phyloP scores from a whole-genome alignment of 495 filamentous ascomycete genomes.

The Sphaerosporella brunnea region DNA sequence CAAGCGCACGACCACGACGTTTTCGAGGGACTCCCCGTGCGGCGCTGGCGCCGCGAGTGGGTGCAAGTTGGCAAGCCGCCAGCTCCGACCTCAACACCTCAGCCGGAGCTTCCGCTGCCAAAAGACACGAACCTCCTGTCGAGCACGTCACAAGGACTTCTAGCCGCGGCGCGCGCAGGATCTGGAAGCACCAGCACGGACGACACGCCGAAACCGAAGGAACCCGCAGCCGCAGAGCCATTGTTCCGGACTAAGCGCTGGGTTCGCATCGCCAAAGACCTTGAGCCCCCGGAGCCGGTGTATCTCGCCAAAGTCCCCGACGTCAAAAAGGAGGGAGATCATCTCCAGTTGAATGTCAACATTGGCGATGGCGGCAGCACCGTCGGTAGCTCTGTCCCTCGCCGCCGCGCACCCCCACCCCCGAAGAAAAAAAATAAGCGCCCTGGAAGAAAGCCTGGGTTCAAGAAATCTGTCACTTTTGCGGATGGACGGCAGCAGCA shows the following conservation, averaged over 20 bases:
- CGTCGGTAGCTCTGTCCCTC: slow-evolving; percentile 35
- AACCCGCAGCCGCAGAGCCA: slow-evolving; percentile 28
- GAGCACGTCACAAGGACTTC: slow-evolving; percentile 61
- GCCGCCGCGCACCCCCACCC: slow-evolving; percentile 51
- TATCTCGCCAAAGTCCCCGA: slow-evolving; percentile 67
- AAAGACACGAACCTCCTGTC: slow-evolving; percentile 69
- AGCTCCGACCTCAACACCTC: slow-evolving; percentile 36
- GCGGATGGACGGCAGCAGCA: slow-evolving; percentile 12
- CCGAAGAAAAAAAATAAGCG: slow-evolving; percentile 48
- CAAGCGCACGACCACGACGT: slow-evolving; percentile 74
- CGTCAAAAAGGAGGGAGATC: slow-evolving; percentile 16
- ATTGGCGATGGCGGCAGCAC: slow-evolving; percentile 43
- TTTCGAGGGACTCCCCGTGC: slow-evolving; percentile 83
- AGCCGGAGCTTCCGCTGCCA: slow-evolving; percentile 55
- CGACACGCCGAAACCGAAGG: slow-evolving; percentile 37
- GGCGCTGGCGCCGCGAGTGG: slow-evolving; percentile 65
- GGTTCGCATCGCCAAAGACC: slow-evolving; percentile 62
- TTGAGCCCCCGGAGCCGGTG: slow-evolving; percentile 56
- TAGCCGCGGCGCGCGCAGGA: slow-evolving; percentile 63
- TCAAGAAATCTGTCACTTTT: slow-evolving; percentile 26
- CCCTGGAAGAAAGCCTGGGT: slow-evolving; percentile 21
- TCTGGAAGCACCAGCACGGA: slow-evolving; percentile 56
- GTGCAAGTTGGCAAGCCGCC: slow-evolving; percentile 40
- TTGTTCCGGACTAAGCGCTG: slow-evolving; percentile 60
- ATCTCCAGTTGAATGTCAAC: slow-evolving; percentile 32